A percentile compares a stretch with the other conserved stretches of the same genome.
Evolutionary conservation across 192 early-diverging fungal species (phyloP).

Genomic region (Backusella morwellensis): DNA sequence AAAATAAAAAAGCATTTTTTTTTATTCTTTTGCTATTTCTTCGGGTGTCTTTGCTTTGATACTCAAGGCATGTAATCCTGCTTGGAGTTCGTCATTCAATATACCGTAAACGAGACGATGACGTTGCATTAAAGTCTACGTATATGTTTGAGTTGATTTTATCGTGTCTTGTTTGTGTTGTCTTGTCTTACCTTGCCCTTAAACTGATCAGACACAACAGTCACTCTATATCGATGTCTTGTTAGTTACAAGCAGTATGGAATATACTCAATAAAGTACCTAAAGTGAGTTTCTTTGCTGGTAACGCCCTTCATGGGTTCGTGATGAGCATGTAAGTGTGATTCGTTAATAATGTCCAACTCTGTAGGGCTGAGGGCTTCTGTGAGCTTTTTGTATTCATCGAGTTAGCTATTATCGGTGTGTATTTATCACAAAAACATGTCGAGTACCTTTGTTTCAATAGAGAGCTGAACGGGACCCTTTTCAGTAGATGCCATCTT

Average conservation of each 20-base stretch:
- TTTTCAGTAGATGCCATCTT: conserved; percentile 26
- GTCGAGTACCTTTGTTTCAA: conserved; percentile 29
- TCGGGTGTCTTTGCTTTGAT: conserved; percentile 74
- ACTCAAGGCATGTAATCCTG: conserved; percentile 77
- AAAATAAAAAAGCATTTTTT: conserved; percentile 3
- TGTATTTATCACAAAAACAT: background rate
- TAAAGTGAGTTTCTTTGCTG: conserved; percentile 82
- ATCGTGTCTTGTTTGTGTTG: background rate
- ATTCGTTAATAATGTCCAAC: conserved; percentile 78
- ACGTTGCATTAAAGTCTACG: conserved; percentile 50
- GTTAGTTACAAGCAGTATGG: background rate
- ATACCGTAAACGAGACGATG: conserved; percentile 71
- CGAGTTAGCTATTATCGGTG: background rate
- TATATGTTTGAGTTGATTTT: background rate
- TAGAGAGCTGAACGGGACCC: conserved; percentile 29
- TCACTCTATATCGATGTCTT: background rate
- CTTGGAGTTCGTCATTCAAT: conserved; percentile 63
- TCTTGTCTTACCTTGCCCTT: conserved; percentile 8
- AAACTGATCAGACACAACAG: conserved; percentile 6
- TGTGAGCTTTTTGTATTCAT: background rate
- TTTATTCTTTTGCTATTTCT: conserved; percentile 46
- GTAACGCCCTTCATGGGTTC: conserved; percentile 78
- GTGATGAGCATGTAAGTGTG: conserved; percentile 76
- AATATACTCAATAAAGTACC: conserved; percentile 31
- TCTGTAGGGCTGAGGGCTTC: conserved; percentile 51